These are phyloP conservation scores for Heterobasidion parviporum DNA, from an alignment of 1,284 basidiomycete genomes.

Conservation along the genomic window DNA sequence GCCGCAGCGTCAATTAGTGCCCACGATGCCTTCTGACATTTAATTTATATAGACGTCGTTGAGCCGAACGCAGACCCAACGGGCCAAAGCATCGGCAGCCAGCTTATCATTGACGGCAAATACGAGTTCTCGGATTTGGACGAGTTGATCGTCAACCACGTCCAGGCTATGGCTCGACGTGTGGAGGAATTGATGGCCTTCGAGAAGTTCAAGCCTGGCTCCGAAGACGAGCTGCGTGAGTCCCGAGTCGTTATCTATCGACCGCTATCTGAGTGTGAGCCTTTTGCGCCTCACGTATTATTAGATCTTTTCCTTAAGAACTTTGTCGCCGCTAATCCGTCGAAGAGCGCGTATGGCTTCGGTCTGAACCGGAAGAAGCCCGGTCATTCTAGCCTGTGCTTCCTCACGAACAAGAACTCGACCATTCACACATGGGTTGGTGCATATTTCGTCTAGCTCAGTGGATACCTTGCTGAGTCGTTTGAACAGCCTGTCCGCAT, in stretches of 20 bases:
- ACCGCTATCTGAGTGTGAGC: neutral
- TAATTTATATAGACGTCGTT: slow-evolving; percentile 63
- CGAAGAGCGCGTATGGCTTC: slow-evolving; percentile 94
- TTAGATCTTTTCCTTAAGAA: slow-evolving; percentile 85
- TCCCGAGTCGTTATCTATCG: neutral
- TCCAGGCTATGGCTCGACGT: slow-evolving; percentile 89
- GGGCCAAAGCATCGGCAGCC: slow-evolving; percentile 61
- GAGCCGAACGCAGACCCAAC: slow-evolving; percentile 75
- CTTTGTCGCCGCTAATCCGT: slow-evolving; percentile 88
- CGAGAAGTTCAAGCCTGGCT: slow-evolving; percentile 90
- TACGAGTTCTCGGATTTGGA: slow-evolving; percentile 94
- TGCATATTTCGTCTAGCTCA: slow-evolving; percentile 30
- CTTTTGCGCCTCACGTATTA: neutral
- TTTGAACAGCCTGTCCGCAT: slow-evolving; percentile 67
- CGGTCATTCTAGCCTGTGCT: slow-evolving; percentile 91
- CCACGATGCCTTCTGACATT: slow-evolving; percentile 1
- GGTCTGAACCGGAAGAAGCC: slow-evolving; percentile 85
- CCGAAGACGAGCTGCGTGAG: slow-evolving; percentile 87
- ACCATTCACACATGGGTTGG: slow-evolving; percentile 87
- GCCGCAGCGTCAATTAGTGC: neutral
- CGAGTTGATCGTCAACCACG: slow-evolving; percentile 95
- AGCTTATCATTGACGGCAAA: slow-evolving; percentile 74
- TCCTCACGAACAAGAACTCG: slow-evolving; percentile 87
- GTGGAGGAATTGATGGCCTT: slow-evolving; percentile 94
- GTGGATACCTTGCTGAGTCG: slow-evolving; percentile 4